Base-by-base conservation (phyloP, 2,329 filamentous ascomycete genomes). In the Apiospora saccharicola region DNA sequence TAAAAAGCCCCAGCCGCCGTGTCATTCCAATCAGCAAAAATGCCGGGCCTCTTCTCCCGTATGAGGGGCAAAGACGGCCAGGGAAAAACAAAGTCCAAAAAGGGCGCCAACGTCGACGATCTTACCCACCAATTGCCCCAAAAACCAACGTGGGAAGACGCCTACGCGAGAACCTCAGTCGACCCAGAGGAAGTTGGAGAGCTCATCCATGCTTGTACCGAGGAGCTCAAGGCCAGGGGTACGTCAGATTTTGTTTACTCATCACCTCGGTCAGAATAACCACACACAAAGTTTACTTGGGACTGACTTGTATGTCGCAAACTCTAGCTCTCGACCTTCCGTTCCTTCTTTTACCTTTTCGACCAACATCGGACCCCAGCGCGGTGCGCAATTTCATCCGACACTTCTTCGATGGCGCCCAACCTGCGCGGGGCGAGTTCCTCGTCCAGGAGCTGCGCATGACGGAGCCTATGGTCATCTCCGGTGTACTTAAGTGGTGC, bases 401-500 rank as follows among this genome's bases (percentile, higher is more conserved):
- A 79, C 95, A 96, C 83, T 98, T 94, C 84, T 99, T 98, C 86
- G 93, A 93, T 79, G 87, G 90, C 72, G 81, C 88, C 85, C 83
- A 92, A 73, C 87, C 86, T 72, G 85, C 92, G 47, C 88, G 86
- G 67, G 95, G 95, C 64, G 92, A 95, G 74, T 84, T 85, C 67
- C 87, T 99, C 80, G 85, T 89, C 74, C 95, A 96, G 82, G 96
- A 99, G 84, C 86, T 99, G 77, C 93, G 95, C 75, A 91, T 99
- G 85, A 94, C 93, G 37, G 96, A 98, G 83, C 95, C 96, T 73
- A 94, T 98, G 92, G 96, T 97, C 72, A 89, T 99, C 71, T 95
- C 95, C 75, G 96, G 95, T 78, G 95, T 98, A 57, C 88, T 96
- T 75, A 99, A 98, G 86, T 99, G 96, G 96, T 98, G 96, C 83